Evolutionary conservation across 495 filamentous ascomycete genomes (phyloP).

Genomic region (Hypoxylon trugodes): DNA sequence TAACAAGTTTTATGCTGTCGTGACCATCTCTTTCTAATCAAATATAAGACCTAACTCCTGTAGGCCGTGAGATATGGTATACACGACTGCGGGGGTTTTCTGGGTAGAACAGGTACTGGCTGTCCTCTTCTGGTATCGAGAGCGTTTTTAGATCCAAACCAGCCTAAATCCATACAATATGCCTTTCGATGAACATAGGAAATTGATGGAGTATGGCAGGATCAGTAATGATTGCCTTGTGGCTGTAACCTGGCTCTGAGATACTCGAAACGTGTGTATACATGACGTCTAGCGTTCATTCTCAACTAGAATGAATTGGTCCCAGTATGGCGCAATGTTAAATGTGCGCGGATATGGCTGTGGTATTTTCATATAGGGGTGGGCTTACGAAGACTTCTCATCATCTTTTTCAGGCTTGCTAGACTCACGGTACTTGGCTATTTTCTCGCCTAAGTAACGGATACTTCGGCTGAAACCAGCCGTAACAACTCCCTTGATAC

Average conservation of each 20-base stretch:
- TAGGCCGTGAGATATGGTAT: not conserved
- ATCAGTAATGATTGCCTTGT: not conserved
- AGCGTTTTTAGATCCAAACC: constrained; percentile 3
- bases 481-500: constrained; percentile 80
- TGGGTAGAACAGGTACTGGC: not conserved
- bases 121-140: not conserved
- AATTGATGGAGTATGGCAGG: constrained; percentile 10
- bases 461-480: constrained; percentile 72
- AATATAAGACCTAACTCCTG: constrained; percentile 10
- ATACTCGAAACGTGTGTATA: not conserved
- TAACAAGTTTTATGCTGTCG: not conserved
- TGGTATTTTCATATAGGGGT: not conserved
- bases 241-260: not conserved
- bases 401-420: constrained; percentile 33
- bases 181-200: constrained; percentile 21
- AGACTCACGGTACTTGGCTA: constrained; percentile 70
- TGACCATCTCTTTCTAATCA: constrained; percentile 28
- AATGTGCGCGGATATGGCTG: not conserved
- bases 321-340: not conserved
- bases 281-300: not conserved
- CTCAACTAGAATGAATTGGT: not conserved
- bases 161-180: constrained; percentile 21
- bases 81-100: constrained; percentile 1
- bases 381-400: constrained; percentile 28
- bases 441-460: constrained; percentile 86